Conservation (phyloP, 192 early-diverging fungal genomes). For the Borealophlyctis nickersoniae region DNA sequence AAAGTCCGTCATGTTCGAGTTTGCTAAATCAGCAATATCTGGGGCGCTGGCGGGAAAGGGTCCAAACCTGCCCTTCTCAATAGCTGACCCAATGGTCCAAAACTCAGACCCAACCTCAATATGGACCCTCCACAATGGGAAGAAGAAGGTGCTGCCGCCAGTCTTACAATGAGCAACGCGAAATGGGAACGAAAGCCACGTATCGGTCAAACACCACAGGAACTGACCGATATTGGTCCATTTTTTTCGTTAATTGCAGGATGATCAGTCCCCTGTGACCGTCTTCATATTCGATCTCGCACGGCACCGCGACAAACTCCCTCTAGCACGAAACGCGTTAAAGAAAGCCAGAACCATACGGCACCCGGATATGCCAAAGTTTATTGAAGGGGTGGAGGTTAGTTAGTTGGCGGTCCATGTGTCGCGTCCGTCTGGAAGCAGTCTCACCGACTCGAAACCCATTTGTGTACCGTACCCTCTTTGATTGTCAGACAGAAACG, state of each 20-base stretch:
- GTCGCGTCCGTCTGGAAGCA: neutral
- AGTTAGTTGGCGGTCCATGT: neutral
- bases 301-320: constrained; percentile 64
- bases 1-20: constrained; percentile 44
- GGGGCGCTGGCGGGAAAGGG: constrained; percentile 21
- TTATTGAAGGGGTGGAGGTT: constrained; percentile 87
- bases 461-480: constrained; percentile 5
- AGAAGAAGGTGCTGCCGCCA: constrained; percentile 49
- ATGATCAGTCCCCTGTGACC: constrained; percentile 56
- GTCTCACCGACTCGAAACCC: neutral
- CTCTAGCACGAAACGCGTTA: constrained; percentile 84
- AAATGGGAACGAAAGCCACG: neutral
- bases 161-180: neutral
- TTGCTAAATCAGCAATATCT: constrained; percentile 35
- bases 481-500: constrained; percentile 53
- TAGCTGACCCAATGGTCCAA: constrained; percentile 27
- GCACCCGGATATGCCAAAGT: constrained; percentile 83
- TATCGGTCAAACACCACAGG: neutral
- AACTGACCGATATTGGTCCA: neutral
- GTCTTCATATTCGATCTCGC: constrained; percentile 82
- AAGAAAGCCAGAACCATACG: constrained; percentile 83
- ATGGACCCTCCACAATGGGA: constrained; percentile 47
- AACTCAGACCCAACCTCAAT: neutral
- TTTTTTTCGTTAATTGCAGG: constrained; percentile 28
- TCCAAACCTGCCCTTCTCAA: constrained; percentile 24